Evolutionary conservation across 1,139 yeast species (phyloP), one percentile per base, ranked within the genome.

Genomic region (Saccharomyces hybrid): DNA sequence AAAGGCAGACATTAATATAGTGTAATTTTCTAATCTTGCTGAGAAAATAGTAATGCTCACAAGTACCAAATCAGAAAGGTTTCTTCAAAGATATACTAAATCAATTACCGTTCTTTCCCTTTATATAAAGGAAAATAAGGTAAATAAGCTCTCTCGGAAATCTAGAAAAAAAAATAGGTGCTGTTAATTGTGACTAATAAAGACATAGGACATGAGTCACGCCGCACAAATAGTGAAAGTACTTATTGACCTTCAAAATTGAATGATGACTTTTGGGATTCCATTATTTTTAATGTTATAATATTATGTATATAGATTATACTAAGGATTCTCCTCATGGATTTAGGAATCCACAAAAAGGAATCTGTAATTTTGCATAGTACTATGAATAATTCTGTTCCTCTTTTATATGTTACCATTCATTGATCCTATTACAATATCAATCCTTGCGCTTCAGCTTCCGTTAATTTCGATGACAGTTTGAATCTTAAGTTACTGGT

Each of bases 1-100:
- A 67, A 84, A 88, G 0, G 87, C 78, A 2, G 90, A 70, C 95
- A 86, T 86, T 11, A 11, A 9, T 9, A 9, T 41, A 13, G n/a
- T 23, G 13, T 2, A 19, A 42, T n/a, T 19, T 42, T 19, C 46
- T 19, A 1, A 1, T 42, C 46, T 23, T 1, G 2, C 26, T 19
- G 25, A 23, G 46, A 3, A n/a, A 23, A 23, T 19, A 23, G 2
- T 23, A 42, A 42, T 42, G 26, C 1, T 23, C 25, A 19, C 25
- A 42, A 23, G 46, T 42, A 42, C 3, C 26, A 32, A 42, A 42
- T n/a, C 9, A 19, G 3, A 42, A 42, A 1, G 23, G 0, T 42
- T 42, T 19, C 26, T 19, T 9, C n/a, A 42, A 42, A 9, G 7
- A 3, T 3, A 8, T 2, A 19, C 26, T 42, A 42, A 16, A 41